Conservation (phyloP, 208 protist species). For the Trypanosoma melophagium region DNA sequence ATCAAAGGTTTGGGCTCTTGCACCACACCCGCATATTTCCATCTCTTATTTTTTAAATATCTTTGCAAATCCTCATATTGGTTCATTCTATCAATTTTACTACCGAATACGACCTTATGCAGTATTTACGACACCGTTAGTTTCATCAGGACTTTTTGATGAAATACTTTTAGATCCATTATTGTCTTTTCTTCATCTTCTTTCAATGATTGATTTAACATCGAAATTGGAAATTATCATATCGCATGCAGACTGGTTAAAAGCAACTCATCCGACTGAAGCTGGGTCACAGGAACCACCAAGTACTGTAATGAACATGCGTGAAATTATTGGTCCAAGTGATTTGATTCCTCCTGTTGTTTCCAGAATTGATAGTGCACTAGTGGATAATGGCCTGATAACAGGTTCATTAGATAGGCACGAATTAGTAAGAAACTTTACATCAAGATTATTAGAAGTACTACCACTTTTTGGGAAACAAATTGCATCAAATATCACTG, state of each 20-base stretch:
- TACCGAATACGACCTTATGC: slow-evolving; percentile 60
- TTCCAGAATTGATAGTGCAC: slow-evolving; percentile 35
- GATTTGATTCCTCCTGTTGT: slow-evolving; percentile 48
- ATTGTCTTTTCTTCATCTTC: slow-evolving; percentile 56
- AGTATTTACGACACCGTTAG: slow-evolving; percentile 52
- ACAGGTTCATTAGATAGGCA: slow-evolving; percentile 27
- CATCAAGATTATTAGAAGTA: slow-evolving; percentile 36
- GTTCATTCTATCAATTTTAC: slow-evolving; percentile 72
- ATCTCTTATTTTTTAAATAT: slow-evolving; percentile 55
- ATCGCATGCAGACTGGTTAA: slow-evolving; percentile 76
- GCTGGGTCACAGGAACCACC: slow-evolving; percentile 34
- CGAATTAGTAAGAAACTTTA: slow-evolving; percentile 56
- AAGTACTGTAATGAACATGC: slow-evolving; percentile 31
- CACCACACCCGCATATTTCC: slow-evolving; percentile 50
- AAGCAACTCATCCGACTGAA: slow-evolving; percentile 43
- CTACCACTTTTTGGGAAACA: slow-evolving; percentile 51
- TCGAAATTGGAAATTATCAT: slow-evolving; percentile 60
- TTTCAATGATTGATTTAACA: slow-evolving; percentile 49
- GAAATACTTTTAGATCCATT: slow-evolving; percentile 65
- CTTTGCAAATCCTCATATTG: slow-evolving; percentile 44
- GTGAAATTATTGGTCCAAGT: slow-evolving; percentile 34
- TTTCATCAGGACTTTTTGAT: slow-evolving; percentile 31
- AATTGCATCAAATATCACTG: slow-evolving; percentile 37
- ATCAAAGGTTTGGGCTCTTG: slow-evolving; percentile 44
- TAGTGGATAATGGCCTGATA: slow-evolving; percentile 29